Evolutionary conservation across 805 yeast genomes (phyloP).

Genomic region (Lipomyces japonicus): DNA sequence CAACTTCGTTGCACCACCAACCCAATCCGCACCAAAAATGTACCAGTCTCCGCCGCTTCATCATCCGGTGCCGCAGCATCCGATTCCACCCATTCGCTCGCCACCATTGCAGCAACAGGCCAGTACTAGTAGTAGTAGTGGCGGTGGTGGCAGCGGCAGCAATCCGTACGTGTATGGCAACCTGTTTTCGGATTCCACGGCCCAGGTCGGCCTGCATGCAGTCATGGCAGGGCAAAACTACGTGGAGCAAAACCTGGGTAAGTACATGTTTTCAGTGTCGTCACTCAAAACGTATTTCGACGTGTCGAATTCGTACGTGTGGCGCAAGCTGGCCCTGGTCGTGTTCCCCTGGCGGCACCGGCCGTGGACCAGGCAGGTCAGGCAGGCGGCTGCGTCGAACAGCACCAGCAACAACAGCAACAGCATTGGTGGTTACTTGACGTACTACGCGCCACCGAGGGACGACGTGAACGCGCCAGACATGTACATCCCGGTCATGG

Average conservation of each 20-base stretch:
- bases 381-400: too few species aligned
- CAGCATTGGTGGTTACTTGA: too few species aligned
- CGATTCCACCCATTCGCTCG: conserved; percentile 40
- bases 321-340: conserved; percentile 65
- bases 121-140: conserved; percentile 6
- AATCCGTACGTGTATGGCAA: too few species aligned
- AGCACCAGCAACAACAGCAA: too few species aligned
- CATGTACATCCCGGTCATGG: conserved; percentile 92
- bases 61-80: conserved; percentile 47
- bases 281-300: conserved; percentile 83
- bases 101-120: conserved; percentile 31
- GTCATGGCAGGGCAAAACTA: conserved; percentile 76
- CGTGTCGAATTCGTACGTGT: conserved; percentile 83
- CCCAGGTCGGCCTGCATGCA: conserved; percentile 81
- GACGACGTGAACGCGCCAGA: conserved; percentile 95
- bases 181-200: conserved; percentile 71
- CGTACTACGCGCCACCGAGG: conserved; percentile 67
- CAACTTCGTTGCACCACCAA: conserved; percentile 13
- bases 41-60: conserved; percentile 41
- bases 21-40: too few species aligned
- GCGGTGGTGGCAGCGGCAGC: conserved; percentile 10
- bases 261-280: conserved; percentile 44
- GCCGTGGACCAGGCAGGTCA: too few species aligned
- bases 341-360: conserved; percentile 81
- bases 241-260: conserved; percentile 63